Conservation (phyloP, 192 early-diverging fungal genomes). For the Rhizoclosmatium globosum region DNA sequence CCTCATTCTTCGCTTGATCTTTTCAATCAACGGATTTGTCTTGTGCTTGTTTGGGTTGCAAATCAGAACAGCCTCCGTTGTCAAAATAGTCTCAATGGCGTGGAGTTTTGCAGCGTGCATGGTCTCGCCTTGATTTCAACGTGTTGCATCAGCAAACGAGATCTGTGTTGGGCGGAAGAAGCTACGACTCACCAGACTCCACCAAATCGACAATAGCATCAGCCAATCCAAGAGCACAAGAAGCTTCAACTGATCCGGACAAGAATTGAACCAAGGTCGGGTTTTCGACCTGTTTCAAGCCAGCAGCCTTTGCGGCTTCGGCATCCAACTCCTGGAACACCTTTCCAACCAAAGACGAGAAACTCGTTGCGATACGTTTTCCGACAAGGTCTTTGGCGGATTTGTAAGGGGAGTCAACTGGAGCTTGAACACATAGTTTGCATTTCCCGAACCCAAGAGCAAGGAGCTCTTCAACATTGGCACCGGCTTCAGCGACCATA, state of each 20-base stretch:
- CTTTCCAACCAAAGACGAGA: conserved; percentile 72
- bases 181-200: conserved; percentile 25
- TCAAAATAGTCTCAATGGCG: conserved; percentile 82
- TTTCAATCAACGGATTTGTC: conserved; percentile 80
- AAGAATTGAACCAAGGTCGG: conserved; percentile 86
- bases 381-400: conserved; percentile 79
- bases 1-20: conserved; percentile 82
- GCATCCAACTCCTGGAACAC: conserved; percentile 83
- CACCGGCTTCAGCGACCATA: conserved; percentile 87
- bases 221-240: conserved; percentile 94
- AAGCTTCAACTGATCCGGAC: conserved; percentile 93
- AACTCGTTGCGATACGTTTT: conserved; percentile 94
- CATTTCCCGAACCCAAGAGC: conserved; percentile 91
- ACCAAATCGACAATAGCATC: conserved; percentile 87
- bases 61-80: conserved; percentile 89
- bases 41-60: conserved; percentile 75
- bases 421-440: conserved; percentile 91
- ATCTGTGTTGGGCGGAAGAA: no score
- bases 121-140: conserved; percentile 99
- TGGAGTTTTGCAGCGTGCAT: conserved; percentile 98
- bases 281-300: conserved; percentile 27
- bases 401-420: conserved; percentile 59
- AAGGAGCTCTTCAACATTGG: conserved; percentile 70
- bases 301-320: conserved; percentile 42
- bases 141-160: no score